phyloP scores from a whole-genome alignment of 345 rosid genomes.

The Eutrema japonicum region DNA sequence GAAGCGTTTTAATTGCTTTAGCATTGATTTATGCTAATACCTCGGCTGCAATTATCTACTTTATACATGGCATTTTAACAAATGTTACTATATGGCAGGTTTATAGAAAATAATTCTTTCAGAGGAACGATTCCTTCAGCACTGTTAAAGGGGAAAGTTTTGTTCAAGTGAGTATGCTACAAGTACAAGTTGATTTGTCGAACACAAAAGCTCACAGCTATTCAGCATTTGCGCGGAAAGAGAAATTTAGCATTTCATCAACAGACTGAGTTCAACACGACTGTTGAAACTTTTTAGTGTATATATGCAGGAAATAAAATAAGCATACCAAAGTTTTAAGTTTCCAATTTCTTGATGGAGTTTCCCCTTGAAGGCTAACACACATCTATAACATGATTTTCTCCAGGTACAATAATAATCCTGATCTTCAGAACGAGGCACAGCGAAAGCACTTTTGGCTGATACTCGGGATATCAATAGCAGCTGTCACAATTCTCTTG shows the following conservation, averaged over 20 bases:
- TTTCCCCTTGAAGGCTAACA: constrained; percentile 12
- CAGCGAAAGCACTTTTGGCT: constrained; percentile 51
- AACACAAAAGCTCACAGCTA: constrained; percentile 4
- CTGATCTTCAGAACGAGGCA: constrained; percentile 58
- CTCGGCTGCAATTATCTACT: constrained; percentile 4
- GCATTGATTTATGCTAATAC: neutral
- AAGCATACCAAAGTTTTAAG: neutral
- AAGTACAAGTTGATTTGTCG: constrained; percentile 17
- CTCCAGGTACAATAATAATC: constrained; percentile 69
- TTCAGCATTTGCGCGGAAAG: neutral
- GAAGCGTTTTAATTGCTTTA: constrained; percentile 8
- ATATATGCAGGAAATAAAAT: constrained; percentile 9
- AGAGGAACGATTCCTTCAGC: constrained; percentile 68
- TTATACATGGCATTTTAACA: constrained; percentile 10
- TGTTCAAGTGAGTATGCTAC: constrained; percentile 64
- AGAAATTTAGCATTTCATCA: neutral
- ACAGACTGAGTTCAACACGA: constrained; percentile 6
- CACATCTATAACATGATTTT: constrained; percentile 23
- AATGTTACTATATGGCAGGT: constrained; percentile 54
- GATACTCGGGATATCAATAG: constrained; percentile 67
- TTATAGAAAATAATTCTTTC: constrained; percentile 81
- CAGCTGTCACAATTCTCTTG: constrained; percentile 54
- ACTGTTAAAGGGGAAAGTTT: constrained; percentile 60
- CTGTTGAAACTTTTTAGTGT: neutral
- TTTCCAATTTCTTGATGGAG: neutral